Conservation (phyloP, 345 rosid genomes). For the Clarkia xantiana region DNA sequence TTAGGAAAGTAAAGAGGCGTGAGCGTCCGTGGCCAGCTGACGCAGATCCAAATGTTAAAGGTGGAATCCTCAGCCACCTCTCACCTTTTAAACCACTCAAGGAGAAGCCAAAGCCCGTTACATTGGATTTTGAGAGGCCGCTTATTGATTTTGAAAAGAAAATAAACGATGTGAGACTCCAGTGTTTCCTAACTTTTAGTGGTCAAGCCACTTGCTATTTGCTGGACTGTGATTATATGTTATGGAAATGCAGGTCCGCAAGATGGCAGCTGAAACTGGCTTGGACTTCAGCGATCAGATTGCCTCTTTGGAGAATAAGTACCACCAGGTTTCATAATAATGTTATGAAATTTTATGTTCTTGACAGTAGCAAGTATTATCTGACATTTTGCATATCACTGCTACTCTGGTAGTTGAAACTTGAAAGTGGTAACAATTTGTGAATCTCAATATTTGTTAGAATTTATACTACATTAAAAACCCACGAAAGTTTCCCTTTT, state of each 20-base stretch:
- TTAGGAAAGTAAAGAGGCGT: slow-evolving; percentile 73
- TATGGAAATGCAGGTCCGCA: slow-evolving; percentile 76
- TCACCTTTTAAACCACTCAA: slow-evolving; percentile 70
- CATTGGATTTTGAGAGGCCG: slow-evolving; percentile 82
- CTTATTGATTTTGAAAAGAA: slow-evolving; percentile 73
- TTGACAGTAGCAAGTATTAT: no score
- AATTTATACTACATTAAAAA: no score
- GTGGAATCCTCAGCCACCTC: slow-evolving; percentile 67
- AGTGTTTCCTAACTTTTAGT: background rate
- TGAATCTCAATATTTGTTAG: no score
- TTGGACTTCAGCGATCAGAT: slow-evolving; percentile 88
- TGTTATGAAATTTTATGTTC: no score
- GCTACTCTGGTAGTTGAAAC: no score
- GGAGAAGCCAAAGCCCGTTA: slow-evolving; percentile 60
- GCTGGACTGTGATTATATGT: slow-evolving; percentile 8
- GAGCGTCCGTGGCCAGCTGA: slow-evolving; percentile 87
- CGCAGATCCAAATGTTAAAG: slow-evolving; percentile 88
- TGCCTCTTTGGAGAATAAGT: slow-evolving; percentile 54
- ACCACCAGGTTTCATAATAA: slow-evolving; percentile 51
- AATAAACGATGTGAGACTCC: slow-evolving; percentile 58
- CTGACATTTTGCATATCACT: no score
- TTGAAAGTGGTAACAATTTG: no score
- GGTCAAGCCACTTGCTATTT: background rate
- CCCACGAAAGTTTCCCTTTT: no score
- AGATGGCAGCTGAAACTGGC: slow-evolving; percentile 84